These are phyloP conservation scores for Filobasidium wieringae DNA, from an alignment of 768 basidiomycete species.

Conservation along the genomic window DNA sequence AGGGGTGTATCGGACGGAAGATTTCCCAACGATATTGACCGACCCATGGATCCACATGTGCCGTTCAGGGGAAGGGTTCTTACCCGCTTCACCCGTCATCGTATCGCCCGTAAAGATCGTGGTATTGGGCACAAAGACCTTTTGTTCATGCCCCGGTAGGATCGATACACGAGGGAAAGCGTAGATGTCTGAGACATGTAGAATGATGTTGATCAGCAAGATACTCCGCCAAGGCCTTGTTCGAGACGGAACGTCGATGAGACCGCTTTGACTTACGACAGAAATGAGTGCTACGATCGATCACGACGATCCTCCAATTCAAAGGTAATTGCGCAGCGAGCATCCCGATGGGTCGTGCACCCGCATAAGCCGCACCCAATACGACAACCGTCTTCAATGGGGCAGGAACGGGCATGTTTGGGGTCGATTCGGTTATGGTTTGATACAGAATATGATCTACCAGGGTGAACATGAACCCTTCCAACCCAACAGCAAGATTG, in stretches of 20 bases:
- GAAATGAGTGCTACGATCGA: slow-evolving; percentile 34
- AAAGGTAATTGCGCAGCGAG: slow-evolving; percentile 21
- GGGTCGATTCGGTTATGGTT: background rate
- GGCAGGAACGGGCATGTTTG: background rate
- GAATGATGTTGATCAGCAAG: background rate
- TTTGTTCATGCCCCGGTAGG: slow-evolving; percentile 25
- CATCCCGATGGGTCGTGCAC: slow-evolving; percentile 20
- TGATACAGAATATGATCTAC: no score
- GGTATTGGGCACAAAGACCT: slow-evolving; percentile 34
- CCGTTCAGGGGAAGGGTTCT: no score
- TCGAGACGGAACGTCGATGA: no score
- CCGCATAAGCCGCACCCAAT: slow-evolving; percentile 32
- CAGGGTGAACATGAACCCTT: no score
- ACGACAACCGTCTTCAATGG: slow-evolving; percentile 25
- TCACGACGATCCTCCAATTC: slow-evolving; percentile 30
- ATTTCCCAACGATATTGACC: slow-evolving; percentile 1
- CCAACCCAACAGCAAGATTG: no score
- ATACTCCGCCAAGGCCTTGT: no score
- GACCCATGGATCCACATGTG: slow-evolving; percentile 10
- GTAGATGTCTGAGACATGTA: slow-evolving; percentile 29
- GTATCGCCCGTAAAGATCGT: slow-evolving; percentile 15
- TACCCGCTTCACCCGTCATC: no score
- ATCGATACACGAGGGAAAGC: slow-evolving; percentile 37
- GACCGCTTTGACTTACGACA: slow-evolving; percentile 25
- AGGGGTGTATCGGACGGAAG: slow-evolving; percentile 1